Conservation (phyloP, 1,139 yeast species). For the Suhomyces guaymorum region DNA sequence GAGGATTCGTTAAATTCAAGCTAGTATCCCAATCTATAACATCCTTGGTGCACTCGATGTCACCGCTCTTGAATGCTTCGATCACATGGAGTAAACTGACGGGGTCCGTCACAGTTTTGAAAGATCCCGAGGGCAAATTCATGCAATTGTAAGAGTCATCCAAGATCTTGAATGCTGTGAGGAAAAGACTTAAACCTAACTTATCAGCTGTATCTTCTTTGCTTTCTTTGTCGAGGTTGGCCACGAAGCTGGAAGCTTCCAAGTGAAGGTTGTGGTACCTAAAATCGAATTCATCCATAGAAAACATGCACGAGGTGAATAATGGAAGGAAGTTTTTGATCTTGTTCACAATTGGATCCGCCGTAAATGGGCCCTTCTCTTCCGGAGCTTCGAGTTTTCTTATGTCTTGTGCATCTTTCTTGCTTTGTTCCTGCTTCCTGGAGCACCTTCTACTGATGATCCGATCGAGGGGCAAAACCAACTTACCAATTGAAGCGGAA, state of each 20-base stretch:
- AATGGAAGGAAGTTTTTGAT: conserved; percentile 5
- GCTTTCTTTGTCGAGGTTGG: conserved; percentile 13
- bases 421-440: conserved; percentile 2
- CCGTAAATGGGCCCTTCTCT: neutral
- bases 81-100: conserved; percentile 13
- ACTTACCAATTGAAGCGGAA: conserved; percentile 26
- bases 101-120: conserved; percentile 17
- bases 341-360: neutral
- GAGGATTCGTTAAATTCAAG: conserved; percentile 32
- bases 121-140: conserved; percentile 40
- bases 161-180: conserved; percentile 31
- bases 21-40: conserved; percentile 16
- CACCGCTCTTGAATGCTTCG: conserved; percentile 12
- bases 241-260: conserved; percentile 25
- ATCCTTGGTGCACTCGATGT: conserved; percentile 11
- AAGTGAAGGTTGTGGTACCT: conserved; percentile 21
- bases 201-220: conserved; percentile 16
- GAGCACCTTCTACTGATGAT: neutral
- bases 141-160: conserved; percentile 35
- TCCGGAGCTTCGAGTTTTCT: neutral
- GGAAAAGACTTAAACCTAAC: conserved; percentile 18
- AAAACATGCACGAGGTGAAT: conserved; percentile 18
- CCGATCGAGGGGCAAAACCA: conserved; percentile 29
- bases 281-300: conserved; percentile 36
- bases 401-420: conserved; percentile 6